Conservation (phyloP, 2,329 filamentous ascomycete genomes). For the Zasmidium angulare region DNA sequence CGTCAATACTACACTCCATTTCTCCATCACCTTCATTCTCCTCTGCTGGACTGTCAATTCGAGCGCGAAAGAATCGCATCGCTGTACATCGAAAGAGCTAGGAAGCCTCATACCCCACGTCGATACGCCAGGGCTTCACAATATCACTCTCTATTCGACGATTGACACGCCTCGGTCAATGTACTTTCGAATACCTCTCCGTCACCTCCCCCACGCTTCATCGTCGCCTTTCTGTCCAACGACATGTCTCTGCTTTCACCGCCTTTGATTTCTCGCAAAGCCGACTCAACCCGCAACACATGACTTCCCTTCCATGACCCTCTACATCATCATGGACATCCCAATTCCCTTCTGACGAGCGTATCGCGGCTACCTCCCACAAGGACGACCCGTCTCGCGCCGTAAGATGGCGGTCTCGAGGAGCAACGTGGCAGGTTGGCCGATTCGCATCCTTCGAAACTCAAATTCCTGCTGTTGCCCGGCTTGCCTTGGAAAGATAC, state of each 20-base stretch:
- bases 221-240: not conserved
- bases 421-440: not conserved
- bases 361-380: not conserved
- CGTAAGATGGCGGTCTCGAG: not conserved
- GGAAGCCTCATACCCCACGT: not conserved
- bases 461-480: not conserved
- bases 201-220: not conserved
- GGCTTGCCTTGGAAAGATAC: not conserved
- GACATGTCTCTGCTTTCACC: not conserved
- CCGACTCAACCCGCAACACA: not conserved
- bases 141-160: not conserved
- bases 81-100: not conserved
- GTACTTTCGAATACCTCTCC: not conserved
- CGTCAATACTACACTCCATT: not conserved
- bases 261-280: not conserved
- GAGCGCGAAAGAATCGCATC: not conserved
- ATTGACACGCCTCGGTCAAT: not conserved
- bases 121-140: not conserved
- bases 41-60: not conserved
- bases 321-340: not conserved
- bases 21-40: not conserved
- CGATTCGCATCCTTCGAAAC: not conserved
- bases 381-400: not conserved
- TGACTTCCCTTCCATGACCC: not conserved
- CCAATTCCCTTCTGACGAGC: not conserved